These are phyloP conservation scores for Cladophialophora immunda DNA, from an alignment of 2,329 filamentous ascomycete species.

Conservation along the genomic window DNA sequence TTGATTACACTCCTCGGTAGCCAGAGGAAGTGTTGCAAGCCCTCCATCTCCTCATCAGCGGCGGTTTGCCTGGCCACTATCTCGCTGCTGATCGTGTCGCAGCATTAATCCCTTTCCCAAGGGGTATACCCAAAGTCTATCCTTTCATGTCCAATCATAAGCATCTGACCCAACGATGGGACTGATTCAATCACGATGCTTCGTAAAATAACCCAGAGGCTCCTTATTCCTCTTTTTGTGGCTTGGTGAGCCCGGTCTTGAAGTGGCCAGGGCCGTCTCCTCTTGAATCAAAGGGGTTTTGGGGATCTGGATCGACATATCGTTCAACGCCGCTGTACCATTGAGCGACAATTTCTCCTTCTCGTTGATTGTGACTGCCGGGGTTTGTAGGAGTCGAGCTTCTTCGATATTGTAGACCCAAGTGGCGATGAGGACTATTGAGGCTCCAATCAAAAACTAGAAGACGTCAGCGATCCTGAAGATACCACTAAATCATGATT, in stretches of 20 bases:
- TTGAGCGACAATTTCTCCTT: conserved; percentile 79
- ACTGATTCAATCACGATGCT: conserved; percentile 42
- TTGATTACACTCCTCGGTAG: neutral
- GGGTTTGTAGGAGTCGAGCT: conserved; percentile 63
- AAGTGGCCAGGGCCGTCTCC: conserved; percentile 59
- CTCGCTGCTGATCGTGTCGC: conserved; percentile 7
- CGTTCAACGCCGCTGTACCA: conserved; percentile 51
- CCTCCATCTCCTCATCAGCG: neutral
- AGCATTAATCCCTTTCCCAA: conserved; percentile 8
- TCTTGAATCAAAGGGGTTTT: conserved; percentile 58
- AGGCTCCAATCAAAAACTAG: conserved; percentile 83
- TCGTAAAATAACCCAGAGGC: conserved; percentile 51
- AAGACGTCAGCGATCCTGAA: conserved; percentile 12
- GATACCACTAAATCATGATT: conserved; percentile 2
- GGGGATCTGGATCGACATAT: conserved; percentile 57
- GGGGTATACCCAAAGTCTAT: conserved; percentile 25
- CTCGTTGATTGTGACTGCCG: conserved; percentile 69
- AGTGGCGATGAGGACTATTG: conserved; percentile 79
- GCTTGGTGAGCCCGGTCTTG: conserved; percentile 57
- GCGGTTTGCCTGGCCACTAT: neutral
- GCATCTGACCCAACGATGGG: conserved; percentile 33
- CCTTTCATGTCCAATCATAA: conserved; percentile 35
- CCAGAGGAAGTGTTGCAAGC: neutral
- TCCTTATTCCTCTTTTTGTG: conserved; percentile 46
- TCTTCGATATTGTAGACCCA: conserved; percentile 77